Conservation (phyloP, 306 rosid genomes). For the Prunus salicina region DNA sequence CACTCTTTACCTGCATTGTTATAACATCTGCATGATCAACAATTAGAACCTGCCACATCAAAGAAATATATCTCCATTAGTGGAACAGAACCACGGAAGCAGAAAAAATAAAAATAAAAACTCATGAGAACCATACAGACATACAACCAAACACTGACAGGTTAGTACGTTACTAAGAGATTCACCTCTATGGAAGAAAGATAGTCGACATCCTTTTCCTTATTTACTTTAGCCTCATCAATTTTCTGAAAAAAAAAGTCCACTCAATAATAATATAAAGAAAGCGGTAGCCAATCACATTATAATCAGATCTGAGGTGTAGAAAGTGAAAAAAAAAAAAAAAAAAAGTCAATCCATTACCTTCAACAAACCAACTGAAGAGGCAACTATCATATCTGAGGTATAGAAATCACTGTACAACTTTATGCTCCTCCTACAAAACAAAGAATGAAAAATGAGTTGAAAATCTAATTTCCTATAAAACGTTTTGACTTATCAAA, state of each 20-base stretch:
- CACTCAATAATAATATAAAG: slow-evolving; percentile 6
- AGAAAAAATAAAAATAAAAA: neutral
- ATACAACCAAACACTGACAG: slow-evolving; percentile 15
- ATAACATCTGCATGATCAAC: slow-evolving; percentile 94
- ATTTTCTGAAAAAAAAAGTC: slow-evolving; percentile 62
- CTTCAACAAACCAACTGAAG: slow-evolving; percentile 69
- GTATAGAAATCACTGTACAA: slow-evolving; percentile 87
- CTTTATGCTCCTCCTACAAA: slow-evolving; percentile 70
- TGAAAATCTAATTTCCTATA: too few species aligned
- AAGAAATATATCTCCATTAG: slow-evolving; percentile 17
- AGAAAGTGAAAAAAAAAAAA: neutral
- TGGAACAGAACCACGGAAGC: neutral
- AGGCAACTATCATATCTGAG: slow-evolving; percentile 84
- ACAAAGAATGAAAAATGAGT: slow-evolving; percentile 6
- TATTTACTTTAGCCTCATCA: slow-evolving; percentile 51
- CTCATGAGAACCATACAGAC: neutral
- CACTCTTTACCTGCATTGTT: slow-evolving; percentile 74
- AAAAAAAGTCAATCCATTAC: slow-evolving; percentile 36
- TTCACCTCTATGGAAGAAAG: slow-evolving; percentile 93
- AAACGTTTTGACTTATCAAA: too few species aligned
- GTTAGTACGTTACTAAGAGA: neutral
- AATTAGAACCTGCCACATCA: slow-evolving; percentile 65
- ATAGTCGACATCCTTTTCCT: slow-evolving; percentile 90
- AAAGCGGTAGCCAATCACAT: neutral
- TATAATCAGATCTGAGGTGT: neutral